These are phyloP conservation scores for Paramyrothecium roridum DNA, from an alignment of 2,329 filamentous ascomycete genomes.

Conservation along the genomic window DNA sequence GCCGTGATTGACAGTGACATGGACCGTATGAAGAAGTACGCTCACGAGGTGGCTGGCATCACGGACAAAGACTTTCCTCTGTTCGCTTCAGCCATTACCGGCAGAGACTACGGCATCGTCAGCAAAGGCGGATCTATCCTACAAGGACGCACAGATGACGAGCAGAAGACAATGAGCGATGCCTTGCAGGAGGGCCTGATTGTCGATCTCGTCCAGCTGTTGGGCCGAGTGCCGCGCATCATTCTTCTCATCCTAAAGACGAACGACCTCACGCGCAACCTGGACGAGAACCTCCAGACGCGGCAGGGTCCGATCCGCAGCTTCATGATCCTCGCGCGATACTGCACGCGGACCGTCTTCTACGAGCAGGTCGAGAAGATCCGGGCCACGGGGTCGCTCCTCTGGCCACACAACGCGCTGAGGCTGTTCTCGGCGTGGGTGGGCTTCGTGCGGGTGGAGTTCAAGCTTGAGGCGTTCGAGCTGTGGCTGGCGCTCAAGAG, in stretches of 20 bases:
- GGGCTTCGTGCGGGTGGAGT: conserved; percentile 55
- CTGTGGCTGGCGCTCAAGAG: conserved; percentile 56
- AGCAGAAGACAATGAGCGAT: conserved; percentile 83
- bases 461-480: conserved; percentile 63
- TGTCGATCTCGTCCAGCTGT: conserved; percentile 80
- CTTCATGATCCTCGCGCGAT: conserved; percentile 67
- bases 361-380: conserved; percentile 62
- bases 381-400: conserved; percentile 46
- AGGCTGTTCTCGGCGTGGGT: conserved; percentile 54
- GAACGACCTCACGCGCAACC: conserved; percentile 88
- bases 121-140: conserved; percentile 55
- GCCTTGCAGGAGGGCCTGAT: conserved; percentile 86
- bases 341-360: conserved; percentile 65
- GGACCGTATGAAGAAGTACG: conserved; percentile 80
- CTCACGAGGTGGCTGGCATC: conserved; percentile 84
- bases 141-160: conserved; percentile 62
- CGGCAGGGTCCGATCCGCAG: conserved; percentile 61
- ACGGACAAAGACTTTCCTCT: conserved; percentile 88
- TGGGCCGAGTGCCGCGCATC: conserved; percentile 85
- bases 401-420: conserved; percentile 56
- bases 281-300: conserved; percentile 88
- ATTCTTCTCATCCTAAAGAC: conserved; percentile 96
- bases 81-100: conserved; percentile 94
- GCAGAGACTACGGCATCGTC: conserved; percentile 81
- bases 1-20: conserved; percentile 91